These are phyloP conservation scores for Metschnikowia cerradonensis DNA, from an alignment of 805 yeast species.

Conservation along the genomic window DNA sequence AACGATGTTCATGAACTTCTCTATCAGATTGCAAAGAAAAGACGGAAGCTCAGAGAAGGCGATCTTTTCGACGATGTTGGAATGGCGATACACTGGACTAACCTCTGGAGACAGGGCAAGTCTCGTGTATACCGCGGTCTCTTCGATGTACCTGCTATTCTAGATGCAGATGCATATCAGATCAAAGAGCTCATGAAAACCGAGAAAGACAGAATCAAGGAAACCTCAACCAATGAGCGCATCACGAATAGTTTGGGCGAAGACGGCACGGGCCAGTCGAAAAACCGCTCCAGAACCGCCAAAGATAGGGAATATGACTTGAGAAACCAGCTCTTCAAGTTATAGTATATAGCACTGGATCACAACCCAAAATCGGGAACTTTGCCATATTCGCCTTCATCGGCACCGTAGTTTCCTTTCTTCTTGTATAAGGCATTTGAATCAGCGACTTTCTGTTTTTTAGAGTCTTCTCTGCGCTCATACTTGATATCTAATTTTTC, in stretches of 20 bases:
- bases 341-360: conserved; percentile 11
- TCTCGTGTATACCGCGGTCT: conserved; percentile 27
- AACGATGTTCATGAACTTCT: conserved; percentile 63
- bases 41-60: conserved; percentile 31
- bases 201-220: conserved; percentile 29
- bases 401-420: conserved; percentile 23
- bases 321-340: conserved; percentile 35
- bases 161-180: conserved; percentile 25
- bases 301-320: conserved; percentile 42
- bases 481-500: conserved; percentile 22
- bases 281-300: conserved; percentile 39
- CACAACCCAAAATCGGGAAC: conserved; percentile 24
- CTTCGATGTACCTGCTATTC: conserved; percentile 34
- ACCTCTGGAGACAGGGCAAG: conserved; percentile 57
- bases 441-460: conserved; percentile 11
- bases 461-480: conserved; percentile 19
- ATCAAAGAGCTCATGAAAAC: conserved; percentile 21
- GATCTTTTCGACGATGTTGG: conserved; percentile 50
- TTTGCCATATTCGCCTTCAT: conserved; percentile 24
- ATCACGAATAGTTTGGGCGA: conserved; percentile 35
- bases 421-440: conserved; percentile 1
- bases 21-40: conserved; percentile 41
- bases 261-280: conserved; percentile 35
- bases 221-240: conserved; percentile 25
- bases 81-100: conserved; percentile 61